A percentile compares a stretch with the other conserved stretches of the same genome.
phyloP scores from a whole-genome alignment of 768 basidiomycete species.

The Mycena olivaceomarginata region DNA sequence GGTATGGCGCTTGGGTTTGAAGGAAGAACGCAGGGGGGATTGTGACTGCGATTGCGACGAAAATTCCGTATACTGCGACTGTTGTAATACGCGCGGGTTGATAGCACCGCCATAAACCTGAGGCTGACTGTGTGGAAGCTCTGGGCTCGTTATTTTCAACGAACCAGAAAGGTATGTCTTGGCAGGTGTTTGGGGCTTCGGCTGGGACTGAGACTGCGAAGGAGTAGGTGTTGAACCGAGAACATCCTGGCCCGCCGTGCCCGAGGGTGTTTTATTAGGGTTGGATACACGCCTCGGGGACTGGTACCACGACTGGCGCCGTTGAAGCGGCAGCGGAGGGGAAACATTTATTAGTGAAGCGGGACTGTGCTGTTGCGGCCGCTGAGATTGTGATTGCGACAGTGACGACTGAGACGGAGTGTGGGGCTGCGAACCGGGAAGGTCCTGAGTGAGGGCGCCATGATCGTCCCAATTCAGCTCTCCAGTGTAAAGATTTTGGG shows the following conservation, averaged over 20 bases:
- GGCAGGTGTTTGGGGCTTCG: background rate
- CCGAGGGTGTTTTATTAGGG: slow-evolving; percentile 16
- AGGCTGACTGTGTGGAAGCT: background rate
- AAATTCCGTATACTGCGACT: slow-evolving; percentile 6
- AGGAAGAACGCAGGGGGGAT: slow-evolving; percentile 16
- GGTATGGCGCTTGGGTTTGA: slow-evolving; percentile 75
- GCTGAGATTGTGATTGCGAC: slow-evolving; percentile 46
- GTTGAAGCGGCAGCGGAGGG: background rate
- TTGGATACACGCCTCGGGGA: slow-evolving; percentile 30
- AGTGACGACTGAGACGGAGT: slow-evolving; percentile 33
- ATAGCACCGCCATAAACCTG: background rate
- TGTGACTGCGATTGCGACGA: background rate
- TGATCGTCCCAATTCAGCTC: slow-evolving; percentile 38
- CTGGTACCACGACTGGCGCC: slow-evolving; percentile 35
- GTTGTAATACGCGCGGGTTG: slow-evolving; percentile 17
- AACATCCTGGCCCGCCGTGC: background rate
- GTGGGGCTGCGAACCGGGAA: slow-evolving; percentile 21
- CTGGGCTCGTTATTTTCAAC: slow-evolving; percentile 12
- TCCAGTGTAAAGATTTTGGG: slow-evolving; percentile 35
- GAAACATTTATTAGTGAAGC: background rate
- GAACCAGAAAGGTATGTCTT: slow-evolving; percentile 31
- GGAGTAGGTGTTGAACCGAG: background rate
- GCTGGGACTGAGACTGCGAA: background rate
- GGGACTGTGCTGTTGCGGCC: background rate
- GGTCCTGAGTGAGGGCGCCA: background rate